Percentiles rank a stretch among this genome's conserved stretches.
Conservation (phyloP, 1,139 yeast genomes). For the Candida sp. region DNA sequence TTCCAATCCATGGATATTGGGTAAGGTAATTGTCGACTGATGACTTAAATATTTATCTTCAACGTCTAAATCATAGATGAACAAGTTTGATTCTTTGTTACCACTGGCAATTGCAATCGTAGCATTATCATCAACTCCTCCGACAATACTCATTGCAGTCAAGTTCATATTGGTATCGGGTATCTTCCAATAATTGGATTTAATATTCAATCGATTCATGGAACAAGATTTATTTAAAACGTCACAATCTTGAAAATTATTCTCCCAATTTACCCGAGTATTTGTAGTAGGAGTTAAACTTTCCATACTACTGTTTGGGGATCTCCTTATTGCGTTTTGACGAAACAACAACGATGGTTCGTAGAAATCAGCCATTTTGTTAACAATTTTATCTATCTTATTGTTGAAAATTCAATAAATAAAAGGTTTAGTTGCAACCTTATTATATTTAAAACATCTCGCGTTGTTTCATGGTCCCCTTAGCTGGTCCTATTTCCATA, state of each 20-base stretch:
- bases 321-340: constrained; percentile 41
- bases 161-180: constrained; percentile 58
- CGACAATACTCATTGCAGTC: constrained; percentile 44
- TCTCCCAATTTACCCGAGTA: constrained; percentile 1
- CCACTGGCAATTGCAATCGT: constrained; percentile 67
- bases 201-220: constrained; percentile 39
- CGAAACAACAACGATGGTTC: constrained; percentile 44
- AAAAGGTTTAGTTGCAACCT: background rate
- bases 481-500: background rate
- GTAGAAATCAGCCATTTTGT: constrained; percentile 32
- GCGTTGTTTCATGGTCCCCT: background rate
- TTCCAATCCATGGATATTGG: constrained; percentile 60
- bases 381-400: background rate
- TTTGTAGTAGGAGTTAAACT: constrained; percentile 10
- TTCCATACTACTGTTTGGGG: constrained; percentile 26
- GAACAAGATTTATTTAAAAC: constrained; percentile 40
- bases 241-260: constrained; percentile 26
- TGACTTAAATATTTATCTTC: constrained; percentile 53
- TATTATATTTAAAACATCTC: background rate
- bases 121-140: constrained; percentile 23
- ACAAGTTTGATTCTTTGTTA: constrained; percentile 50
- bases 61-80: constrained; percentile 56
- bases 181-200: constrained; percentile 68
- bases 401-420: background rate
- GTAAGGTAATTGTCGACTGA: constrained; percentile 70